phyloP scores from a whole-genome alignment of 2,329 filamentous ascomycete genomes.

The Calonectria pteridis region DNA sequence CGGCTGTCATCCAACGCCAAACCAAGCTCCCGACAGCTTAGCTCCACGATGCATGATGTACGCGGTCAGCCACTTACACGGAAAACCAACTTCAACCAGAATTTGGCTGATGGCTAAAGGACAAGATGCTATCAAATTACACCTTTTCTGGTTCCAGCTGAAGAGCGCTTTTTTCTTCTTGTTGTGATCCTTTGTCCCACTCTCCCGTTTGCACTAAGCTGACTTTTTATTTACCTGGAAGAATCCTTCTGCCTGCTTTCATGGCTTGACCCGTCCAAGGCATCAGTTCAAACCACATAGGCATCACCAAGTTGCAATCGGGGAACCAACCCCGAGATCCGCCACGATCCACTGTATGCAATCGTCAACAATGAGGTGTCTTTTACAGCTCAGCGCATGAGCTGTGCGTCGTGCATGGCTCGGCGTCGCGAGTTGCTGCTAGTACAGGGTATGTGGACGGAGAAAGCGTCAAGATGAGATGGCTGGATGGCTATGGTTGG shows the following conservation, averaged over 20 bases:
- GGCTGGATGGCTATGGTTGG: constrained; percentile 15
- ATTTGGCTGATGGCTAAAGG: background rate
- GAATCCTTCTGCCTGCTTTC: background rate
- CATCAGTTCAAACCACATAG: background rate
- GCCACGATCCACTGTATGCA: background rate
- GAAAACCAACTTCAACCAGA: background rate
- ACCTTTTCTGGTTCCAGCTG: background rate
- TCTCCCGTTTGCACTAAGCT: too few species aligned
- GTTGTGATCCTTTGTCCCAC: background rate
- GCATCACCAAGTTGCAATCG: background rate
- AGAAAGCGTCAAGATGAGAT: background rate
- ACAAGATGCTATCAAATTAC: background rate
- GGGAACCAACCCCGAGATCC: background rate
- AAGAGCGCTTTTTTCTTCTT: background rate
- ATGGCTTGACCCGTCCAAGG: background rate
- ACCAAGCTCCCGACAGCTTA: constrained; percentile 5
- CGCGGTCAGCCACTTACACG: background rate
- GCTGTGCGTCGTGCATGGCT: background rate
- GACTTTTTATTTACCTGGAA: background rate
- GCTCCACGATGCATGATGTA: background rate
- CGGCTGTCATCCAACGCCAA: background rate
- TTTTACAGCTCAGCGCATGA: background rate
- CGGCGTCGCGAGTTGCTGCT: background rate
- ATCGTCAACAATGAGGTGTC: too few species aligned
- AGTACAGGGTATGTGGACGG: background rate